Evolutionary conservation across 2,329 filamentous ascomycete species (phyloP).

Genomic region (Aschersonia sp.): DNA sequence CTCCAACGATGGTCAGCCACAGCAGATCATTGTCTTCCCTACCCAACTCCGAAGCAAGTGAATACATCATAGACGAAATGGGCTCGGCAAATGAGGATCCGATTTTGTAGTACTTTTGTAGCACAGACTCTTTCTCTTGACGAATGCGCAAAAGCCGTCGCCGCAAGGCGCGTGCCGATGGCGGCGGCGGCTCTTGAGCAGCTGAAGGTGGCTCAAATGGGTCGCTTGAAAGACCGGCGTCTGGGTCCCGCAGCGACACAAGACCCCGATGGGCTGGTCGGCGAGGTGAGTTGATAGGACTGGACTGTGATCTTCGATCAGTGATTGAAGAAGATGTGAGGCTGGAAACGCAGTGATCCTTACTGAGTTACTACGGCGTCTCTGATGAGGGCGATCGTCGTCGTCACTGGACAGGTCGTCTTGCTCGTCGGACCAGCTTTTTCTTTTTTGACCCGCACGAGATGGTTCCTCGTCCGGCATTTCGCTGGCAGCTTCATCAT

Average conservation of each 20-base stretch:
- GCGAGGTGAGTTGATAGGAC: slow-evolving; percentile 49
- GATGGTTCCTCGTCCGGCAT: slow-evolving; percentile 22
- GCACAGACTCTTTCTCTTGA: slow-evolving; percentile 58
- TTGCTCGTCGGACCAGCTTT: slow-evolving; percentile 60
- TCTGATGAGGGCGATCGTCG: slow-evolving; percentile 58
- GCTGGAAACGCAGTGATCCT: slow-evolving; percentile 12
- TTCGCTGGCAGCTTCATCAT: slow-evolving; percentile 42
- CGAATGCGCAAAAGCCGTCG: slow-evolving; percentile 61
- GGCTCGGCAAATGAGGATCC: slow-evolving; percentile 91
- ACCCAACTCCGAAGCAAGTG: slow-evolving; percentile 83
- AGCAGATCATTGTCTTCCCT: slow-evolving; percentile 93
- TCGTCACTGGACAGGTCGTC: slow-evolving; percentile 60
- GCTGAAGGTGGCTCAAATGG: slow-evolving; percentile 39
- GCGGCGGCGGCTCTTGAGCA: slow-evolving; percentile 42
- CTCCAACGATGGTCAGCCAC: slow-evolving; percentile 89
- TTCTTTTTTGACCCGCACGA: slow-evolving; percentile 53
- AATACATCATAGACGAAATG: slow-evolving; percentile 88
- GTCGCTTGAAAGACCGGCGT: slow-evolving; percentile 32
- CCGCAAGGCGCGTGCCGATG: slow-evolving; percentile 58
- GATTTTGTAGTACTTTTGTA: slow-evolving; percentile 72
- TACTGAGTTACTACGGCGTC: slow-evolving; percentile 80
- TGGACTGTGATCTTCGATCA: slow-evolving; percentile 31
- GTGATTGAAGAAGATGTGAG: background rate
- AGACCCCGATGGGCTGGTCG: slow-evolving; percentile 47
- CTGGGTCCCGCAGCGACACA: slow-evolving; percentile 35